Base-by-base conservation (phyloP, 768 basidiomycete species). In the Harrya chromipes region DNA sequence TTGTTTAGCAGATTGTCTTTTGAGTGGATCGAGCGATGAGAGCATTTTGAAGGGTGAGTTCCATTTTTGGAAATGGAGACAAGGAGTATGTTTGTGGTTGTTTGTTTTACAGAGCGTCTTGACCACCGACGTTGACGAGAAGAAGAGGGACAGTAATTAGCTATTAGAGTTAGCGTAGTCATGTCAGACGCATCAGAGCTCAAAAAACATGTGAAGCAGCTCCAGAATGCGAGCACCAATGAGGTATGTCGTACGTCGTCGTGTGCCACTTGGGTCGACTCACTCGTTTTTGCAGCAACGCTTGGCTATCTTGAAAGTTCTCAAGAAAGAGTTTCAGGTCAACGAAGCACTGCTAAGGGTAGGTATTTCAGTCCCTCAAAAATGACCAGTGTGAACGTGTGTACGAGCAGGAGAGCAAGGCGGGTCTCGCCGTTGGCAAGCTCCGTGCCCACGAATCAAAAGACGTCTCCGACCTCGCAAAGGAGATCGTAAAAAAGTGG, bases 401-500 rank as follows among this genome's bases (percentile, higher is more conserved):
- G 43, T 35, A 26, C n/a, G 42, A 12, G 34, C 40, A 94, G 93
- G 92, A 94, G 70, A 94, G 90, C 68, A 94, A 88, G 69, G 87
- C 85, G 4, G 93, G 93, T 42, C 72, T 95, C n/a, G 88, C 91
- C 0, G 91, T 97, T 3, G 91, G 92, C 45, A 94, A 94, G 72
- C 78, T 94, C 16, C 81, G 93, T 40, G 75, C 78, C 26, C 86
- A 93, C 67, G 72, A 78, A 1, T 72, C 79, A 12, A 89, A 86
- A 60, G 78, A 83, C 11, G 83, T 97, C 9, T 67, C 90, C 8
- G 87, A 90, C 56, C 72, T 89, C 6, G 90, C 94, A 16, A 95
- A 94, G 68, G 91, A 92, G 56, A 74, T 94, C 39, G 94, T 97
- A 42, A 90, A 84, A 70, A 87, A 85, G 61, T 97, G 93, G 93